Base-by-base conservation (phyloP, 2,329 filamentous ascomycete species). In the Huntiella moniliformis region DNA sequence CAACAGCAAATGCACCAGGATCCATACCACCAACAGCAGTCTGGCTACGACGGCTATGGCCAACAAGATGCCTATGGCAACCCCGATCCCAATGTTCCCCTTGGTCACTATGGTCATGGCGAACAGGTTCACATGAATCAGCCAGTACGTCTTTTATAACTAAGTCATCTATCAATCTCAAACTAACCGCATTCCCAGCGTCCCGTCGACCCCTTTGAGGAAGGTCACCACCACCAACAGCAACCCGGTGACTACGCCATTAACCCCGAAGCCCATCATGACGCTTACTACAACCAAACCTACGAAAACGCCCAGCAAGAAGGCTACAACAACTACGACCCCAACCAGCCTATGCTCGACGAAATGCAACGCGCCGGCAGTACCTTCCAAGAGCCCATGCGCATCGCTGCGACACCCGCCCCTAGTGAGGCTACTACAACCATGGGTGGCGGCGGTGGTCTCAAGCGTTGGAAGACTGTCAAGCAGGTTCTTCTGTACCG, bases 401-500 rank as follows among this genome's bases (percentile, higher is more conserved):
- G 68, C 47, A 72, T 66, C 16, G 34, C 38, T 18, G 33, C 47
- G 6, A 49, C 47, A 15, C 47, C 47, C 3, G 47, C 47, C 7
- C 47, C 47, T 45, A 49, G 47, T 39, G 35, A 42, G 18, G 43
- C 32, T 16, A 39, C 40, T 31, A 37, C 36, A 22, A 34, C 13
- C 34, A 13, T 41, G 5, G 38, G 45, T 1, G 53, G 52, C 15
- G 59, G 57, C 12, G 51, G 48, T 4, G 52, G 72, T 4, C 77
- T 96, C 53, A 80, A 83, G 60, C 74, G 91, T 59, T 96, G 85
- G 83, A 98, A 96, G 69, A 98, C 91, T 0, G 88, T 98, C 42
- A 98, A 96, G 64, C 85, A 95, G 66, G 88, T 98, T n/a, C 79
- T 92, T 56, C 65, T 98, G 45, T 98, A 94, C 68, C 81, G 92